Evolutionary conservation across 2,329 filamentous ascomycete species (phyloP).

Genomic region (Madurella fahalii): DNA sequence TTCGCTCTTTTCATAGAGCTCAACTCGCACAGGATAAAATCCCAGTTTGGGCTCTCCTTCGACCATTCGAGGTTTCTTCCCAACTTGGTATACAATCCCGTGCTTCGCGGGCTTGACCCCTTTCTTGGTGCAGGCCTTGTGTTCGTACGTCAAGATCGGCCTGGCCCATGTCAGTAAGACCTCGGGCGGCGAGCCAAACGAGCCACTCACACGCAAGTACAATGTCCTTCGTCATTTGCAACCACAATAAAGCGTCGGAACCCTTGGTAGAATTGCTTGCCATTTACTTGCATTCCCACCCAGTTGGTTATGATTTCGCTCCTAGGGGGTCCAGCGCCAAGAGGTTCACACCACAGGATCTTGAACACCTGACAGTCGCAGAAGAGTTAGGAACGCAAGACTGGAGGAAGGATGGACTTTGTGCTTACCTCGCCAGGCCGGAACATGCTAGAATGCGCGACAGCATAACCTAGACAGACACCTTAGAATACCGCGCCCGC

Average conservation of each 20-base stretch:
- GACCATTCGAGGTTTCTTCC: constrained; percentile 32
- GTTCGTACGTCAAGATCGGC: constrained; percentile 54
- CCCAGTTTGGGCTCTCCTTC: constrained; percentile 45
- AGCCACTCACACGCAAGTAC: constrained; percentile 51
- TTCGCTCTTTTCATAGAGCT: constrained; percentile 40
- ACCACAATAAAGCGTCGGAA: constrained; percentile 54
- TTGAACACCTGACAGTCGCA: constrained; percentile 45
- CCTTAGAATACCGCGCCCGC: neutral
- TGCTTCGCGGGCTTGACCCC: constrained; percentile 51
- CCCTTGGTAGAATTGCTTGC: constrained; percentile 42
- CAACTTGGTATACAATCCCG: constrained; percentile 46
- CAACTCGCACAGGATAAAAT: constrained; percentile 43
- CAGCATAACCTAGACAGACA: constrained; percentile 34
- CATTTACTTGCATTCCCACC: constrained; percentile 28
- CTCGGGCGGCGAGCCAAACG: neutral
- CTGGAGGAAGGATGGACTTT: too few species aligned
- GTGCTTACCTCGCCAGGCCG: constrained; percentile 38
- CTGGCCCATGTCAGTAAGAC: constrained; percentile 31
- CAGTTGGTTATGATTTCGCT: constrained; percentile 29
- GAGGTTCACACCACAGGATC: constrained; percentile 51
- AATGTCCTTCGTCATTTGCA: constrained; percentile 48
- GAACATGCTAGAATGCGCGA: constrained; percentile 39
- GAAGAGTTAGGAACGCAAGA: neutral
- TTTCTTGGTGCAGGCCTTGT: constrained; percentile 48
- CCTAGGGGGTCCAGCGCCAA: constrained; percentile 31